Evolutionary conservation across 2,329 filamentous ascomycete species (phyloP).

Genomic region (Microascus cirrosus): DNA sequence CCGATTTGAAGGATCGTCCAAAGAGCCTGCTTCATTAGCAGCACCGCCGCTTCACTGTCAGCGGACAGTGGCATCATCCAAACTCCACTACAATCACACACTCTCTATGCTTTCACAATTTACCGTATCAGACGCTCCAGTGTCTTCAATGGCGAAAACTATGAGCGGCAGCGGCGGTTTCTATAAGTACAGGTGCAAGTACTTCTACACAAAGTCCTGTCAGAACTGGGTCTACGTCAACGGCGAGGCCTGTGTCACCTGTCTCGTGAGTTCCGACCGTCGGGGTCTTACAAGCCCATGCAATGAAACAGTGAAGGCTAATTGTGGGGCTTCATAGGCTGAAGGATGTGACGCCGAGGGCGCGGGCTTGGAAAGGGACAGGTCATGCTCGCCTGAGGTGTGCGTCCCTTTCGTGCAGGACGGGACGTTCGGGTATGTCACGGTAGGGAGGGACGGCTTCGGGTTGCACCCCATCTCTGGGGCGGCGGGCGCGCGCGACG

Average conservation of each 20-base stretch:
- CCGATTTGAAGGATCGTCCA: background rate
- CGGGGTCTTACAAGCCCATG: background rate
- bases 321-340: background rate
- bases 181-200: constrained; percentile 45
- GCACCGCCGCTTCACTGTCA: background rate
- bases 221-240: constrained; percentile 44
- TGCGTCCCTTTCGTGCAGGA: background rate
- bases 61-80: background rate
- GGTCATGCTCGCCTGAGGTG: background rate
- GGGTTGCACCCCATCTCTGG: background rate
- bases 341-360: background rate
- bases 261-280: constrained; percentile 27
- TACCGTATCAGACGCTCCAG: background rate
- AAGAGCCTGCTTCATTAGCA: background rate
- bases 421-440: background rate
- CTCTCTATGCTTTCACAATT: background rate
- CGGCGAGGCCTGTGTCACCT: constrained; percentile 34
- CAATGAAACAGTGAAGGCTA: background rate
- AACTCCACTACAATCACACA: background rate
- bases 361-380: background rate
- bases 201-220: constrained; percentile 39
- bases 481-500: background rate
- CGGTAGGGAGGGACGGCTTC: background rate
- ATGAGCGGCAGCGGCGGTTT: constrained; percentile 25
- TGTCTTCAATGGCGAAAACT: background rate